Conservation (phyloP, 2,329 filamentous ascomycete species). For the Cladosporium sp. region DNA sequence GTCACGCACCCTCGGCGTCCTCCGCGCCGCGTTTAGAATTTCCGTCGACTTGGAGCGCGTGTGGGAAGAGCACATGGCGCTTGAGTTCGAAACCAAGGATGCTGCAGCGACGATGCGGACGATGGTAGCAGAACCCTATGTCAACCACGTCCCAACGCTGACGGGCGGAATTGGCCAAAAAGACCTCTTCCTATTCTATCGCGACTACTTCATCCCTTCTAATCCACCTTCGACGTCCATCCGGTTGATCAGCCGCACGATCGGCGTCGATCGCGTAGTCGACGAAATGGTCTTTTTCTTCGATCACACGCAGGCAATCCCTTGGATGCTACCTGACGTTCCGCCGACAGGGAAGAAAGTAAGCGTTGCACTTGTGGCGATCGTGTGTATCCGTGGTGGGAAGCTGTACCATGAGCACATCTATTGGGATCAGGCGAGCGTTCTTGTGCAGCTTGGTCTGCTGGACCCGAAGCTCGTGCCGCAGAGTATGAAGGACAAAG, state of each 20-base stretch:
- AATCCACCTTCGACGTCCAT: constrained; percentile 53
- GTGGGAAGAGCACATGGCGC: constrained; percentile 32
- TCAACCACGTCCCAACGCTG: constrained; percentile 39
- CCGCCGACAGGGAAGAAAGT: constrained; percentile 53
- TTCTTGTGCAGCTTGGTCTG: constrained; percentile 53
- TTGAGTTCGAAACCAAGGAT: constrained; percentile 23
- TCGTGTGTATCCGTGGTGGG: constrained; percentile 51
- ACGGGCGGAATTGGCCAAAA: constrained; percentile 41
- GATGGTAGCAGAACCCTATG: constrained; percentile 29
- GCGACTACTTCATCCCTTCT: constrained; percentile 51
- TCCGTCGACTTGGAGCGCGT: constrained; percentile 32
- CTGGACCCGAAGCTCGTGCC: constrained; percentile 53
- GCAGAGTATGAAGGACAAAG: constrained; percentile 37
- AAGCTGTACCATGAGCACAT: constrained; percentile 54
- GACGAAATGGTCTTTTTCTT: constrained; percentile 57
- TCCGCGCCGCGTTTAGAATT: constrained; percentile 31
- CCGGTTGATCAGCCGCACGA: constrained; percentile 52
- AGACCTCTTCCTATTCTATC: constrained; percentile 50
- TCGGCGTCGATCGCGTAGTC: constrained; percentile 54
- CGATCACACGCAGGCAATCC: constrained; percentile 52
- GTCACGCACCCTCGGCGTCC: constrained; percentile 37
- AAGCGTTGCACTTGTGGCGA: constrained; percentile 52
- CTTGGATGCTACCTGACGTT: constrained; percentile 56
- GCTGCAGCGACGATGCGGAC: constrained; percentile 27
- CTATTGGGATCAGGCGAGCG: constrained; percentile 59